Evolutionary conservation across 2,329 filamentous ascomycete species (phyloP), one percentile per base, ranked within the genome.

Genomic region (Microsporum canis): DNA sequence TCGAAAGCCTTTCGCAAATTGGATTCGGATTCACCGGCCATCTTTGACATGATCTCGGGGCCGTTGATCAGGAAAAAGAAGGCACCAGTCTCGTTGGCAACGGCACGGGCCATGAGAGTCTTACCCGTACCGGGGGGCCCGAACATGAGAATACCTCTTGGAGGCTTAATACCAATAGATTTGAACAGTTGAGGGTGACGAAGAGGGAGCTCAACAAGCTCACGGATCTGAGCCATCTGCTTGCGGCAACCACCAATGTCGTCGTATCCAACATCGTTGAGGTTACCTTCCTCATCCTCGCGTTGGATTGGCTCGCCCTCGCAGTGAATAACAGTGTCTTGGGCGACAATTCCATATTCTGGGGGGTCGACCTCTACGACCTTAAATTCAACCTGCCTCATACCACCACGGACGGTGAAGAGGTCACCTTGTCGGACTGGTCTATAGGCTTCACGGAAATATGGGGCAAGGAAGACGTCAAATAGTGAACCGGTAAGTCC

Each of bases 11-110:
- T 97, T 71, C 94, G 88, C 68, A 99, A 78, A 76, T 97, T 97
- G 63, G 92, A 97, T 77, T 97, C 94, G 63, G 94, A 97, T 78
- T 99, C 94, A 84, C 94, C 94, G 63, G 94, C 94, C 94, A 97
- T 97, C 85, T 97, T 97, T 63, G 92, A 96, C 94, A 99, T 97
- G 80, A 99, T 97, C 76, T 97, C 94, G 59, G 94, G 94, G 66
- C 94, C 92, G 78, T 97, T 97, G 84, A 99, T 97, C 65, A 97
- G 79, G 85, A 99, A 97, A 81, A 99, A 99, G 82, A 97, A 97
- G 57, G 92, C 92, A 70, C 94, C 94, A 38, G 94, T 97, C 82
- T 97, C 94, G 79, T 97, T 97, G 77, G 94, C 94, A 61, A 99
- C 94, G 65, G 94, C 94, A 77, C 94, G 89, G 72, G 94, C 94